A percentile compares a stretch with the other conserved stretches of the same genome.
Evolutionary conservation across 441 rosid genomes (phyloP).

Genomic region (Flueggea neowawraea): DNA sequence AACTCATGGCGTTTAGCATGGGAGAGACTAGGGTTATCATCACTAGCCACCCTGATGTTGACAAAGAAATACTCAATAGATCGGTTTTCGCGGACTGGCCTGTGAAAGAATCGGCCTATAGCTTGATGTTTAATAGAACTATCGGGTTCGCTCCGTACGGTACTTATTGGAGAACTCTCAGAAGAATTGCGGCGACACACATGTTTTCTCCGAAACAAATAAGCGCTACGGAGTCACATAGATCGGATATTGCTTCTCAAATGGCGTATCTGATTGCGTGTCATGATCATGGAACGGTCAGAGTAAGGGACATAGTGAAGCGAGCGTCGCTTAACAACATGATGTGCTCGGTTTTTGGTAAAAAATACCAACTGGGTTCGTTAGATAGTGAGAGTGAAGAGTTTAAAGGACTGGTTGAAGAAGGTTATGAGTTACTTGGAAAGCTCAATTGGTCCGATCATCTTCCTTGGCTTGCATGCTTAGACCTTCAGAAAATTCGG

Average conservation of each 20-base stretch:
- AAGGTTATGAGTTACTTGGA: constrained; percentile 56
- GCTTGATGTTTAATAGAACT: constrained; percentile 46
- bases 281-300: too few relatives aligned
- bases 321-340: constrained; percentile 58
- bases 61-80: constrained; percentile 47
- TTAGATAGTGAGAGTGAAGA: constrained; percentile 26
- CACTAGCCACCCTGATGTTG: constrained; percentile 37
- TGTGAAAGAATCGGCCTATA: constrained; percentile 43
- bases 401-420: constrained; percentile 39
- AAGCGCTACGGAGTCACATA: constrained; percentile 27
- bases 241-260: constrained; percentile 33
- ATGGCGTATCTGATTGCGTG: constrained; percentile 24
- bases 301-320: constrained; percentile 19
- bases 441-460: constrained; percentile 56
- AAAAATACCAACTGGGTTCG: constrained; percentile 24
- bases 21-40: constrained; percentile 36
- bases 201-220: constrained; percentile 47
- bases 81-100: constrained; percentile 51
- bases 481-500: constrained; percentile 45
- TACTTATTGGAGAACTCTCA: constrained; percentile 41
- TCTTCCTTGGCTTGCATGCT: constrained; percentile 45
- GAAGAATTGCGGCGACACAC: constrained; percentile 44
- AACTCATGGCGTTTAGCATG: constrained; percentile 51
- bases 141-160: constrained; percentile 61
- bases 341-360: constrained; percentile 60